phyloP scores from a whole-genome alignment of 1,139 yeast species.

The Nakaseomyces delphensis region DNA sequence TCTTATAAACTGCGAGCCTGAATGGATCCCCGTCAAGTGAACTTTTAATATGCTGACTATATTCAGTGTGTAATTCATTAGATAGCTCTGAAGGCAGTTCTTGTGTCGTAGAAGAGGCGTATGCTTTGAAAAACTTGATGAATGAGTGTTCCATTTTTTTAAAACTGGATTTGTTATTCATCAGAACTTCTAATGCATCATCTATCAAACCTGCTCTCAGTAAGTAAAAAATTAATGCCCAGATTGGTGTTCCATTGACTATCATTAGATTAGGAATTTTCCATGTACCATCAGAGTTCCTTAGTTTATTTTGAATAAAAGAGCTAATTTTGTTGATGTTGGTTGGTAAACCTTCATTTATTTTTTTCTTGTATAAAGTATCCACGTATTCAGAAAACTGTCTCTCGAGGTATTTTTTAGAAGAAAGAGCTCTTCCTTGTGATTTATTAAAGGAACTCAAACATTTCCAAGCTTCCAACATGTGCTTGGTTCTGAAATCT shows the following conservation, averaged over 20 bases:
- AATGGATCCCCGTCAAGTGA: constrained; percentile 74
- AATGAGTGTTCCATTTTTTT: constrained; percentile 80
- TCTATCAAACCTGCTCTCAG: constrained; percentile 72
- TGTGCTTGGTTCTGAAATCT: constrained; percentile 53
- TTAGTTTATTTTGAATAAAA: constrained; percentile 46
- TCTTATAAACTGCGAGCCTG: constrained; percentile 82
- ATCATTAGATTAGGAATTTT: constrained; percentile 43
- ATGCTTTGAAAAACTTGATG: constrained; percentile 69
- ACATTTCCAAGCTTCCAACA: constrained; percentile 58
- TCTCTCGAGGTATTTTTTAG: constrained; percentile 45
- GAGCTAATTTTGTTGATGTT: constrained; percentile 62
- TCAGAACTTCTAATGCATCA: constrained; percentile 62
- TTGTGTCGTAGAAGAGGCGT: constrained; percentile 46
- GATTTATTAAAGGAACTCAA: constrained; percentile 28
- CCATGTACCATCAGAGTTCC: constrained; percentile 40
- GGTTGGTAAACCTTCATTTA: constrained; percentile 60
- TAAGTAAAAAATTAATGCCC: constrained; percentile 84
- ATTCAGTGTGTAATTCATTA: constrained; percentile 69
- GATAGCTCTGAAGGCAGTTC: constrained; percentile 57
- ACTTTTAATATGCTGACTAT: constrained; percentile 74
- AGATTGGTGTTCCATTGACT: constrained; percentile 77
- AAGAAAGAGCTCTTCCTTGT: constrained; percentile 2
- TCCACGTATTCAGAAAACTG: constrained; percentile 75
- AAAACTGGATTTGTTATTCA: constrained; percentile 49
- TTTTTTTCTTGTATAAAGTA: constrained; percentile 55